Conservation (phyloP, 805 yeast genomes). For the Kluyveromyces wickerhamii region DNA sequence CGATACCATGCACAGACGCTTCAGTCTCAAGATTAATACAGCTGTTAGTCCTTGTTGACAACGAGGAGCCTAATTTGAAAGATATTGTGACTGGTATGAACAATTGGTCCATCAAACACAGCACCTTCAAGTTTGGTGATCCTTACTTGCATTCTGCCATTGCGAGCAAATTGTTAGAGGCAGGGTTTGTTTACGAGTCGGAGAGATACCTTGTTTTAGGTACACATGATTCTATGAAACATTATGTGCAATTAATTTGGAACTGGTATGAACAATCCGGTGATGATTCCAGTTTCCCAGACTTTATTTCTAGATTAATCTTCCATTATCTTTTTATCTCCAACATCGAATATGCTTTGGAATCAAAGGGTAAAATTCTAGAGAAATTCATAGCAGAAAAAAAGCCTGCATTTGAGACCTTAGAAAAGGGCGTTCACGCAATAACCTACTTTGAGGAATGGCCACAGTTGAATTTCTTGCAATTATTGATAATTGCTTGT, state of each 20-base stretch:
- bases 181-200: conserved; percentile 51
- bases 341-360: conserved; percentile 52
- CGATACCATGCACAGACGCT: conserved; percentile 34
- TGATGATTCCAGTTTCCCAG: conserved; percentile 23
- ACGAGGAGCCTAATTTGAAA: conserved; percentile 52
- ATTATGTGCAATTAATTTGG: conserved; percentile 38
- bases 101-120: conserved; percentile 53
- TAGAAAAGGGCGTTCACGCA: conserved; percentile 26
- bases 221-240: conserved; percentile 44
- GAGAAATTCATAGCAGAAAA: conserved; percentile 21
- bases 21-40: conserved; percentile 42
- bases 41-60: conserved; percentile 36
- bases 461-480: conserved; percentile 59
- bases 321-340: conserved; percentile 65
- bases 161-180: conserved; percentile 55
- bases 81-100: conserved; percentile 60
- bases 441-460: conserved; percentile 33
- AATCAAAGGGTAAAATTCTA: conserved; percentile 34
- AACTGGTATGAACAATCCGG: conserved; percentile 36
- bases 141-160: conserved; percentile 64
- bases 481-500: conserved; percentile 53
- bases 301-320: conserved; percentile 48
- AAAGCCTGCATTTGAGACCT: conserved; percentile 16
- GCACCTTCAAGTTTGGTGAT: conserved; percentile 58
- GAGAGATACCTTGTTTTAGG: conserved; percentile 68